Percentiles rank a stretch among this genome's conserved stretches.
Conservation (phyloP, 345 rosid genomes). For the Euphorbia tirucalli region DNA sequence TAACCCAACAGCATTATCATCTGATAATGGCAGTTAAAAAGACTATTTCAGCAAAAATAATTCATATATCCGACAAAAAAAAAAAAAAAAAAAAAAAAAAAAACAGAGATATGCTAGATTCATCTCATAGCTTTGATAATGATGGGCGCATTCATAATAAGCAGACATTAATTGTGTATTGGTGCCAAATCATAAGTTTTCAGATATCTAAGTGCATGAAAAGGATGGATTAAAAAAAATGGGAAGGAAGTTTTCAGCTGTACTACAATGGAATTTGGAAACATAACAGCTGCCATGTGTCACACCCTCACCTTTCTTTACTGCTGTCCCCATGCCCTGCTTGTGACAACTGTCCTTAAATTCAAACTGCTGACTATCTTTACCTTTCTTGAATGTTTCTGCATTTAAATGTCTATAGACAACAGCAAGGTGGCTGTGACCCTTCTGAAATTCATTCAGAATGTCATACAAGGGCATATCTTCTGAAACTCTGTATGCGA, state of each 20-base stretch:
- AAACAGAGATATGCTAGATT: slow-evolving; percentile 1
- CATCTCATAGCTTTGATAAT: slow-evolving; percentile 9
- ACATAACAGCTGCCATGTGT: slow-evolving; percentile 11
- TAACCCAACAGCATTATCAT: slow-evolving; percentile 24
- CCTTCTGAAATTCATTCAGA: slow-evolving; percentile 92
- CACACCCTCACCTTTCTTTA: slow-evolving; percentile 41
- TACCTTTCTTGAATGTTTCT: slow-evolving; percentile 35
- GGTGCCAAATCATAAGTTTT: background rate
- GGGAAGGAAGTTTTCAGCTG: background rate
- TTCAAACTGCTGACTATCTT: slow-evolving; percentile 36
- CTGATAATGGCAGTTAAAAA: slow-evolving; percentile 24
- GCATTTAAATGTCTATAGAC: slow-evolving; percentile 69
- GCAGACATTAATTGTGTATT: slow-evolving; percentile 1
- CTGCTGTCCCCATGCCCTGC: slow-evolving; percentile 39
- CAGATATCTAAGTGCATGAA: background rate
- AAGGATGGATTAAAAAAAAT: too few relatives aligned
- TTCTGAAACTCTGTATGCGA: slow-evolving; percentile 63
- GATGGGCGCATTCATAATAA: slow-evolving; percentile 4
- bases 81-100: background rate
- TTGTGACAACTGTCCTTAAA: slow-evolving; percentile 61
- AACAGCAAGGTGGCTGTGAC: slow-evolving; percentile 95
- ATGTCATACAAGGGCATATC: slow-evolving; percentile 88
- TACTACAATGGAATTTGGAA: background rate
- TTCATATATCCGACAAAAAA: slow-evolving; percentile 15
- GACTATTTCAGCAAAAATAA: slow-evolving; percentile 10